Conservation (phyloP, 2,329 filamentous ascomycete species). For the Dryadomyces quercivorus region DNA sequence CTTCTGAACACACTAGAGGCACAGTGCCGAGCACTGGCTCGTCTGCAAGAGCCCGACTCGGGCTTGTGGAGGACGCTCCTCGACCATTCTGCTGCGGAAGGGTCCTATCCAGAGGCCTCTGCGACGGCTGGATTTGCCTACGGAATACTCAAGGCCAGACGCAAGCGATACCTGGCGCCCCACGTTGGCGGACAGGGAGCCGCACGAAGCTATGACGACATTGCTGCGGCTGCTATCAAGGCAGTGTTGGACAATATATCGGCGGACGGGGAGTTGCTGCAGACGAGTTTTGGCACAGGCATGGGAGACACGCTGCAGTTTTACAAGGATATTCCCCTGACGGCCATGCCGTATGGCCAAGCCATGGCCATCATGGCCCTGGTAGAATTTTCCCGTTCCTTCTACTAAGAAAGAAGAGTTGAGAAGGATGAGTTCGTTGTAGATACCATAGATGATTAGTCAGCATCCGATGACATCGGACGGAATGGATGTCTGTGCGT, state of each 20-base stretch:
- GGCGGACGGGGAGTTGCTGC: constrained; percentile 53
- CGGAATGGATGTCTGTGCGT: too few relatives aligned
- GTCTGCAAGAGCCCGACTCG: constrained; percentile 39
- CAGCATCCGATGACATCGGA: too few relatives aligned
- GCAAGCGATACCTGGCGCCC: constrained; percentile 50
- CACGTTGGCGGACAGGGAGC: too few relatives aligned
- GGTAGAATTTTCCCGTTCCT: constrained; percentile 43
- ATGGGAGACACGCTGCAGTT: constrained; percentile 66
- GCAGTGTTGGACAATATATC: constrained; percentile 57
- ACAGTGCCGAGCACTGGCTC: constrained; percentile 53
- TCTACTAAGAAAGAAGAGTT: too few relatives aligned
- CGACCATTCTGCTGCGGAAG: constrained; percentile 50
- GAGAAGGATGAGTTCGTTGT: too few relatives aligned
- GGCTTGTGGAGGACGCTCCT: constrained; percentile 68
- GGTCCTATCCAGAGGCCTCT: constrained; percentile 65
- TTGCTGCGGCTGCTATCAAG: constrained; percentile 53
- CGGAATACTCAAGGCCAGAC: constrained; percentile 60
- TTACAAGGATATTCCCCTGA: constrained; percentile 64
- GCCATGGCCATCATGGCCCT: constrained; percentile 76
- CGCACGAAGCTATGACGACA: constrained; percentile 40
- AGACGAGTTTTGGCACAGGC: constrained; percentile 67
- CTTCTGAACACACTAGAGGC: constrained; percentile 53
- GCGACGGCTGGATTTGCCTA: constrained; percentile 74
- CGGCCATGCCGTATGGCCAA: constrained; percentile 76
- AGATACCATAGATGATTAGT: too few relatives aligned